phyloP scores from a whole-genome alignment of 2,329 filamentous ascomycete species.

The Orbilia brochopaga region DNA sequence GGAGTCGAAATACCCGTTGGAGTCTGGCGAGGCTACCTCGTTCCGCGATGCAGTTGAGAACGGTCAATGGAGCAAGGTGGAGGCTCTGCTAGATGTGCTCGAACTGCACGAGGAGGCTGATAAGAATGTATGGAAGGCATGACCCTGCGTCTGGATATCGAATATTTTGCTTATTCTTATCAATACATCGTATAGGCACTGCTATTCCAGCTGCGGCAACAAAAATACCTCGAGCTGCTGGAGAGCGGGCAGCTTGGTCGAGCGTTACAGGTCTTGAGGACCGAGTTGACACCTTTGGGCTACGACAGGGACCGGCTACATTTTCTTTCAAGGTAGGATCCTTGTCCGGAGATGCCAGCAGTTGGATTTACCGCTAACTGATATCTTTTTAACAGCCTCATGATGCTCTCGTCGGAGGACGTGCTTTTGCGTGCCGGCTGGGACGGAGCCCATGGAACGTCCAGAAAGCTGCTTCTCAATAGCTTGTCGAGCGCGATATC shows the following conservation, averaged over 20 bases:
- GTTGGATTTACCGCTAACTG: neutral
- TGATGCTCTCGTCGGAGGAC: constrained; percentile 85
- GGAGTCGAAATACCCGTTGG: constrained; percentile 86
- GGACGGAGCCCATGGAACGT: constrained; percentile 79
- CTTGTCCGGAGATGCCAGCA: neutral
- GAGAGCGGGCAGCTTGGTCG: constrained; percentile 74
- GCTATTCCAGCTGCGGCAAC: constrained; percentile 85
- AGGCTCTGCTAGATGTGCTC: constrained; percentile 76
- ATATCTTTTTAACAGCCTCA: constrained; percentile 65
- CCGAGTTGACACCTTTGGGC: constrained; percentile 84
- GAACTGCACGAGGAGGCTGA: constrained; percentile 78
- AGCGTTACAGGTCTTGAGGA: constrained; percentile 81
- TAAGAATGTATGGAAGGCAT: constrained; percentile 65
- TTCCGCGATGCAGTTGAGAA: constrained; percentile 80
- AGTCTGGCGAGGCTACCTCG: constrained; percentile 82
- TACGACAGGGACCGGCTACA: constrained; percentile 79
- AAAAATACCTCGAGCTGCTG: constrained; percentile 91
- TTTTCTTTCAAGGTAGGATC: constrained; percentile 72
- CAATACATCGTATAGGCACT: constrained; percentile 59
- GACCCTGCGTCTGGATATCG: constrained; percentile 3
- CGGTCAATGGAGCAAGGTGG: constrained; percentile 85
- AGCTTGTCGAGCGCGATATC: constrained; percentile 90
- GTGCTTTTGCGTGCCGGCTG: constrained; percentile 78
- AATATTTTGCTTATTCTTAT: constrained; percentile 23
- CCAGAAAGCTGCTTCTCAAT: constrained; percentile 75